phyloP scores from a whole-genome alignment of 2,329 filamentous ascomycete genomes.

The Aureobasidium sp. region DNA sequence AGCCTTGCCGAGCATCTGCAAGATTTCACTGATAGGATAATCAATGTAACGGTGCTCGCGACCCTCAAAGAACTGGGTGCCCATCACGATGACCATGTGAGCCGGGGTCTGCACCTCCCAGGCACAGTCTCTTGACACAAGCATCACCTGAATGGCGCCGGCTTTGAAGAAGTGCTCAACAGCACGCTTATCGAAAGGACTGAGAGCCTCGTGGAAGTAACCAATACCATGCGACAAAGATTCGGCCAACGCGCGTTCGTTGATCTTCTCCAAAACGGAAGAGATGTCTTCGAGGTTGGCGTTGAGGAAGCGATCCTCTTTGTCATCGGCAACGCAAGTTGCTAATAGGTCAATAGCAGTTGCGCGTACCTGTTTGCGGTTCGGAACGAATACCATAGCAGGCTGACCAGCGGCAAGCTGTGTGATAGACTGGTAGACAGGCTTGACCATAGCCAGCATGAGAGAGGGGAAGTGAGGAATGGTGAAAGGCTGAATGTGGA shows the following conservation, averaged over 20 bases:
- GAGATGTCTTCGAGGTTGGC: slow-evolving; percentile 73
- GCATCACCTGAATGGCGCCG: slow-evolving; percentile 80
- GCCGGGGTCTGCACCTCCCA: slow-evolving; percentile 89
- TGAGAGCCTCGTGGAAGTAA: slow-evolving; percentile 94
- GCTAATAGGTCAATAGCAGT: slow-evolving; percentile 82
- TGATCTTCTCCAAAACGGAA: slow-evolving; percentile 72
- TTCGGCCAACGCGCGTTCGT: slow-evolving; percentile 81
- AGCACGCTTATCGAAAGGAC: slow-evolving; percentile 81
- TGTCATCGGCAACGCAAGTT: slow-evolving; percentile 80
- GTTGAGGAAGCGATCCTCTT: slow-evolving; percentile 90
- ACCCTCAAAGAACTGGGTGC: slow-evolving; percentile 94
- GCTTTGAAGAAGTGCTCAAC: slow-evolving; percentile 87
- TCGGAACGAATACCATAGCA: slow-evolving; percentile 85
- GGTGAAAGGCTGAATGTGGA: slow-evolving; percentile 91
- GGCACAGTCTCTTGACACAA: slow-evolving; percentile 80
- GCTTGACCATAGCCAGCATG: slow-evolving; percentile 98
- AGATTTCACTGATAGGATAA: slow-evolving; percentile 85
- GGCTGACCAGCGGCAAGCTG: slow-evolving; percentile 81
- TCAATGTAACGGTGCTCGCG: slow-evolving; percentile 96
- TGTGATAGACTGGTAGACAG: slow-evolving; percentile 79
- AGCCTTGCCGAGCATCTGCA: slow-evolving; percentile 97
- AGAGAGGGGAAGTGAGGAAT: slow-evolving; percentile 96
- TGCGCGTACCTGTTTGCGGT: slow-evolving; percentile 81
- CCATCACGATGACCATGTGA: slow-evolving; percentile 92
- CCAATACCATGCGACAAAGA: slow-evolving; percentile 89